Base-by-base conservation (phyloP, 108 stramenopile species). In the Nitzschia putrida region DNA sequence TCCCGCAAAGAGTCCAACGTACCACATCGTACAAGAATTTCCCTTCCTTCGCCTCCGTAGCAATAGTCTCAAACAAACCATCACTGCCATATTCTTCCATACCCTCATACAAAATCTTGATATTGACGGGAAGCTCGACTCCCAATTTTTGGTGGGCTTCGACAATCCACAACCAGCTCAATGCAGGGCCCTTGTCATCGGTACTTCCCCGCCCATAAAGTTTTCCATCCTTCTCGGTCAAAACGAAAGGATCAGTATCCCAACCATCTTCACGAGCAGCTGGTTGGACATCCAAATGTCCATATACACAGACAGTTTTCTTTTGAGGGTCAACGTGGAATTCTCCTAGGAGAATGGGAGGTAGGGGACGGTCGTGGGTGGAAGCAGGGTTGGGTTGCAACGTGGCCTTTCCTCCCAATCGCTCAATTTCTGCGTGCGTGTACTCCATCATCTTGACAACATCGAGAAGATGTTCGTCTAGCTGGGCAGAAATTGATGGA, bases 121-220 rank as follows among this genome's bases (percentile, higher is more conserved):
- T 69, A 69, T 90, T 88, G 20, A 93, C 88, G 4, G 89, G 89
- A 14, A 90, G 66, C 0, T 78, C 76, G 5, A 88, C 69, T 39
- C 79, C 78, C 61, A 90, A 61, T 52, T 70, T 70, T 49, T 83
- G 76, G 68, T 89, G 87, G 7, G 88, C 87, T 52, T 88, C 83
- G 20, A 93, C 72, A 47, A 85, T 82, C 91, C 91, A 93, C 22
- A 93, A 59, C 91, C 91, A 93, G 21, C 76, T 74, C 41, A 93
- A 70, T 20, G 91, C 91, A 5, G 91, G 91, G 20, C 91, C 91
- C 53, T 90, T 93, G 80, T 93, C 91, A 80, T 93, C 91, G 8
- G 88, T 88, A 22, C 81, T 65, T 54, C 91, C 91, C 18, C 91
- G 67, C 10, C 91, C 91, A 65, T 70, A 90, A 22, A 93, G 68